Evolutionary conservation across 1,139 yeast species (phyloP).

Genomic region (Debaryomyces singareniensis): DNA sequence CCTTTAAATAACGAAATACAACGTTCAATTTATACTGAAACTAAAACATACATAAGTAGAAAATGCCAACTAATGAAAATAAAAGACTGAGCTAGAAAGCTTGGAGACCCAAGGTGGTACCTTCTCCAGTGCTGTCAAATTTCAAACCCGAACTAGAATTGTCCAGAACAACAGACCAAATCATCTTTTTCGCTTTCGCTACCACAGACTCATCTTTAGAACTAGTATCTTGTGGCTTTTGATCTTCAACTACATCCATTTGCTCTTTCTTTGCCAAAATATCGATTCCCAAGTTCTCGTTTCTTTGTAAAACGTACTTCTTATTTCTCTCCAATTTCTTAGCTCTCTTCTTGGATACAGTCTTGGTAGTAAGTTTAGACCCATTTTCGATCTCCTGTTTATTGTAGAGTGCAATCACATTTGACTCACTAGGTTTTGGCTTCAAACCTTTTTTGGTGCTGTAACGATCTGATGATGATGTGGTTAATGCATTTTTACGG

Average conservation of each 20-base stretch:
- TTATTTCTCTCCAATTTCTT: constrained; percentile 77
- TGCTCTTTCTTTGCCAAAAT: constrained; percentile 41
- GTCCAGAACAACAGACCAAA: constrained; percentile 65
- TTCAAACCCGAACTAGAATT: constrained; percentile 34
- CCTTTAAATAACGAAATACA: too few relatives aligned
- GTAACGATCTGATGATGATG: constrained; percentile 42
- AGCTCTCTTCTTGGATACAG: constrained; percentile 74
- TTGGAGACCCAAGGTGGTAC: constrained; percentile 79
- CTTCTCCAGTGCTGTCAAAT: constrained; percentile 47
- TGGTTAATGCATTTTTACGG: constrained; percentile 41
- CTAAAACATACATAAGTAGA: neutral
- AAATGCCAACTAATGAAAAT: too few relatives aligned
- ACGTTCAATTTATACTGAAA: neutral
- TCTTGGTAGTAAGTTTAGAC: constrained; percentile 36
- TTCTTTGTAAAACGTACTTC: constrained; percentile 58
- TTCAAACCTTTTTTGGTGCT: constrained; percentile 23
- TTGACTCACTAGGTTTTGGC: constrained; percentile 46
- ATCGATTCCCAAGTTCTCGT: constrained; percentile 40
- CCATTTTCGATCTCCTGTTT: constrained; percentile 38
- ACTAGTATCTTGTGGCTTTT: constrained; percentile 15
- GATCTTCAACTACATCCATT: constrained; percentile 44
- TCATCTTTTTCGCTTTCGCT: constrained; percentile 49
- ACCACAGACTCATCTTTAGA: constrained; percentile 11
- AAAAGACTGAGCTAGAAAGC: constrained; percentile 22
- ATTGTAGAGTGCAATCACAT: constrained; percentile 50